These are phyloP conservation scores for Bipolaris bicolor DNA, from an alignment of 2,329 filamentous ascomycete species.

Conservation along the genomic window DNA sequence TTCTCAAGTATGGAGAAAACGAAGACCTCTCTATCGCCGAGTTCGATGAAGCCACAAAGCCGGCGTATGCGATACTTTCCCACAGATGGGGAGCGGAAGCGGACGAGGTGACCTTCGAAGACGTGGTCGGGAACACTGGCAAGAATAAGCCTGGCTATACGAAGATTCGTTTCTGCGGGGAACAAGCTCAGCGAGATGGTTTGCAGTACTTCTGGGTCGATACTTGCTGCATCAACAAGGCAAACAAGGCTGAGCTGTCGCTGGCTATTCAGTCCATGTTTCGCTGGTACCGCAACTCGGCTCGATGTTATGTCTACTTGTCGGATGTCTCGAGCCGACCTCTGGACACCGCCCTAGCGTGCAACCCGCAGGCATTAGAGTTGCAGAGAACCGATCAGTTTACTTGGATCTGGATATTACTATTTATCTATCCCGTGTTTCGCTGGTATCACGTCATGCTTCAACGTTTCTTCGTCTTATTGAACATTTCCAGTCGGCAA, in stretches of 20 bases:
- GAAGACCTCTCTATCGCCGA: conserved; percentile 10
- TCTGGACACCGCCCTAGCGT: too few species aligned
- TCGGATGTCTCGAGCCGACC: too few species aligned
- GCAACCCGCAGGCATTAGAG: too few species aligned
- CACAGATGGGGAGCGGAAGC: conserved; percentile 30
- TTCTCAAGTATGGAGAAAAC: conserved; percentile 15
- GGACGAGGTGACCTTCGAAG: conserved; percentile 35
- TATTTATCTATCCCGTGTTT: too few species aligned
- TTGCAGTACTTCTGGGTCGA: too few species aligned
- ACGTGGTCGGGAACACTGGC: conserved; percentile 14
- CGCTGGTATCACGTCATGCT: too few species aligned
- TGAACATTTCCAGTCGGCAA: too few species aligned
- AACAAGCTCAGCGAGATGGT: not conserved
- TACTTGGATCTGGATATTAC: too few species aligned
- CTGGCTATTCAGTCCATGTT: conserved; percentile 1
- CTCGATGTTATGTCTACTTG: not conserved
- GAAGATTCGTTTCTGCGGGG: conserved; percentile 4
- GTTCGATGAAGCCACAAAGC: conserved; percentile 4
- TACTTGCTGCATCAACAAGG: not conserved
- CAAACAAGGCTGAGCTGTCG: not conserved
- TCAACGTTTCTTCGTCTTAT: too few species aligned
- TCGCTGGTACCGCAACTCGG: not conserved
- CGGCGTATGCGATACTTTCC: conserved; percentile 35
- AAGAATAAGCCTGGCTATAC: conserved; percentile 8
- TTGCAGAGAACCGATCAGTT: too few species aligned